Evolutionary conservation across 75 land plant genomes (phyloP).

Genomic region (Cupressus sempervirens): DNA sequence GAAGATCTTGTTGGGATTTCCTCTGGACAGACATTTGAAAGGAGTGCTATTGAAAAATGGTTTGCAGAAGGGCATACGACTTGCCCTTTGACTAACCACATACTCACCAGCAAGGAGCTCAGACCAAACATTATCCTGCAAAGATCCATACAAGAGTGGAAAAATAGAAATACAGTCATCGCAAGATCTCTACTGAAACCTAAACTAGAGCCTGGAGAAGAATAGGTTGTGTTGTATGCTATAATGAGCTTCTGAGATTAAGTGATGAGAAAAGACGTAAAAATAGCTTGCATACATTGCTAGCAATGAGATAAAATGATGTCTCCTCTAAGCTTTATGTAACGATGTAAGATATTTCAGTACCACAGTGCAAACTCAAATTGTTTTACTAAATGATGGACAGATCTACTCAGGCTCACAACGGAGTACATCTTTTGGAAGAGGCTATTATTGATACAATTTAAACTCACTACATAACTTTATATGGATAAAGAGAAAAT

Average conservation of each 20-base stretch:
- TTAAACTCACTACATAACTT: too few relatives aligned
- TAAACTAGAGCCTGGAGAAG: conserved; percentile 34
- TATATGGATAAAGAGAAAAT: too few relatives aligned
- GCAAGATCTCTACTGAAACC: conserved; percentile 32
- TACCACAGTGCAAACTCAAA: too few relatives aligned
- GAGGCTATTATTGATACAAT: too few relatives aligned
- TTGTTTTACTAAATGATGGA: too few relatives aligned
- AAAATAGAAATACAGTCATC: conserved; percentile 51
- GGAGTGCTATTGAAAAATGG: conserved; percentile 65
- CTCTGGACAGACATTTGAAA: conserved; percentile 66
- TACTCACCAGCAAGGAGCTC: conserved; percentile 36
- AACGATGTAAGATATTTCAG: too few relatives aligned
- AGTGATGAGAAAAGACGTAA: conserved; percentile 55
- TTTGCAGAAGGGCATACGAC: conserved; percentile 47
- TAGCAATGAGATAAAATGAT: too few relatives aligned
- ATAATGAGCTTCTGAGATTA: conserved; percentile 33
- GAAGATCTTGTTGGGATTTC: conserved; percentile 70
- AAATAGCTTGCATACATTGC: too few relatives aligned
- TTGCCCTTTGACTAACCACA: conserved; percentile 61
- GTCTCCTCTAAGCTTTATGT: too few relatives aligned
- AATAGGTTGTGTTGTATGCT: conserved; percentile 36
- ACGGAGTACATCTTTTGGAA: too few relatives aligned
- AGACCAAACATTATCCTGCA: conserved; percentile 61
- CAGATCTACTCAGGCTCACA: too few relatives aligned
- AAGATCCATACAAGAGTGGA: conserved; percentile 77